Base-by-base conservation (phyloP, 441 rosid genomes). In the Cnidoscolus chayamansa region DNA sequence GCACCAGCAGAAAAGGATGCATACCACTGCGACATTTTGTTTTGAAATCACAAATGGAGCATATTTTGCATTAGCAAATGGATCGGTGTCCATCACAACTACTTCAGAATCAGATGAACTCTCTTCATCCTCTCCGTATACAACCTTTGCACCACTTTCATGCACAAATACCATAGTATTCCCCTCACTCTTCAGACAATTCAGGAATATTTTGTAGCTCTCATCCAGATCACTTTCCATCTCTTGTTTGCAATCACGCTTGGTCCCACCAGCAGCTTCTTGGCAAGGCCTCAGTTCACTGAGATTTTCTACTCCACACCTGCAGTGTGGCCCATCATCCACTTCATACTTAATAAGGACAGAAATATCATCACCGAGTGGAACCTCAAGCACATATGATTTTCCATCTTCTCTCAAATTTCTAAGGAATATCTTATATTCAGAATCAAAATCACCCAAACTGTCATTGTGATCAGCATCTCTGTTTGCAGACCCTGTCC, bases 41-140 rank as follows among this genome's bases (percentile, higher is more conserved):
- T 79, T 80, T 68, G 76, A 65, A 71, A 81, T 40, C 53, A 80
- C 83, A 65, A 81, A 84, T 17, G 85, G 86, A 30, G 73, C 69
- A 54, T 55, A 62, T 31, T 67, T 61, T 75, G 72, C 80, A 79
- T 56, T 67, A 53, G 63, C n/a, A 76, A 79, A 76, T 25, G 83
- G 83, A 73, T 76, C 67, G 31, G 60, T 5, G 53, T 88, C 89
- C 77, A 81, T 11, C 50, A 74, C 82, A 71, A 84, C 66, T 7
- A 89, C 78, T 73, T 89, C 92, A n/a, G 84, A 81, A 81, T 85
- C 89, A 1, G 81, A 84, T 10, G 77, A 75, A 80, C 70, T 55
- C 61, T 63, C 79, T 55, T 25, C 61, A 57, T 73, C 83, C 67
- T 68, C 77, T 51, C 60, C 86, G 76, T 78, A 75, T 20, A 70